phyloP scores from a whole-genome alignment of 2,329 filamentous ascomycete species.

The Gnomoniopsis smithogilvyi region DNA sequence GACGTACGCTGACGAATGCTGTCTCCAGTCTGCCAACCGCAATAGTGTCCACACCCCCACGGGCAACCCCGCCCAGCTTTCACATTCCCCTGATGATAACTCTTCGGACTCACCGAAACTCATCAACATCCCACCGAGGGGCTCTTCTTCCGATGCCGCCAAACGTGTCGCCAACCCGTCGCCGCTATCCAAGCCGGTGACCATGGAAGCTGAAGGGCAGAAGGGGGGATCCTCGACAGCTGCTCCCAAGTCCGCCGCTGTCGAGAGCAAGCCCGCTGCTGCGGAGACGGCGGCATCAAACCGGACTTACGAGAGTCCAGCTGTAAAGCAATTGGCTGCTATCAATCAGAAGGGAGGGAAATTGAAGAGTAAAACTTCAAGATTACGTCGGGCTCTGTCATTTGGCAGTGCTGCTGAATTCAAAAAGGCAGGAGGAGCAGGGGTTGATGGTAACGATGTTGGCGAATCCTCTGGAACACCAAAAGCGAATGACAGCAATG shows the following conservation, averaged over 20 bases:
- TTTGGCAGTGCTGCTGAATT: constrained; percentile 95
- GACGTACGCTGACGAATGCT: constrained; percentile 44
- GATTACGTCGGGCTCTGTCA: constrained; percentile 87
- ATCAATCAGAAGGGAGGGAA: constrained; percentile 77
- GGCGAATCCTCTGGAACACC: constrained; percentile 35
- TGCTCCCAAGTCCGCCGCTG: constrained; percentile 27
- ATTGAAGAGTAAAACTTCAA: constrained; percentile 79
- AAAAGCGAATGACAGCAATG: constrained; percentile 49
- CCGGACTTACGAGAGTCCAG: constrained; percentile 57
- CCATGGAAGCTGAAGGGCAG: constrained; percentile 53
- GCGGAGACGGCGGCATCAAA: constrained; percentile 24
- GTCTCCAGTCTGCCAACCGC: constrained; percentile 58
- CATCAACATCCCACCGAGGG: constrained; percentile 58
- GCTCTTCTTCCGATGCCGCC: constrained; percentile 61
- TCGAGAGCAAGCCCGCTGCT: constrained; percentile 13
- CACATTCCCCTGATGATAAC: constrained; percentile 42
- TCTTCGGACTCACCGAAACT: constrained; percentile 48
- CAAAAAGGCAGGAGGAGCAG: constrained; percentile 67
- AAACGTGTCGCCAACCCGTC: constrained; percentile 68
- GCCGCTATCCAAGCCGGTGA: constrained; percentile 69
- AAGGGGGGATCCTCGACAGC: constrained; percentile 34
- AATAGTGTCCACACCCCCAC: constrained; percentile 49
- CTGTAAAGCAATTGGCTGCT: constrained; percentile 81
- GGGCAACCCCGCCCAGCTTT: constrained; percentile 47
- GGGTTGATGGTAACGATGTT: constrained; percentile 38